Evolutionary conservation across 73 alveolate species (phyloP).

Genomic region (Tetrahymena elliotti): DNA sequence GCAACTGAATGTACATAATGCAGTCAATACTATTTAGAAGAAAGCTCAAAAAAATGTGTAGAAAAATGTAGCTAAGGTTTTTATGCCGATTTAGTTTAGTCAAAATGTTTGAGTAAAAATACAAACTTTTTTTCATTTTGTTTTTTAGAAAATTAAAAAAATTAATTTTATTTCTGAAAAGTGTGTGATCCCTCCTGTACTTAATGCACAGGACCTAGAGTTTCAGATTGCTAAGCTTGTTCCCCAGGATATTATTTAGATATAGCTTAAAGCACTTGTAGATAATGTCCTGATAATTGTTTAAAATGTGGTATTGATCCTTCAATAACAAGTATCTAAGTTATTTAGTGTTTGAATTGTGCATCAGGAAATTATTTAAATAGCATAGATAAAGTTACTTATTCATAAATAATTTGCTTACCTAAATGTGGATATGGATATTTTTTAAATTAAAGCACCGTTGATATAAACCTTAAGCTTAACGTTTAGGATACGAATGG

Average conservation of each 20-base stretch:
- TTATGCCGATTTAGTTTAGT: background rate
- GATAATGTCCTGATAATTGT: background rate
- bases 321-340: background rate
- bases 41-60: background rate
- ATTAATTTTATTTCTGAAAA: background rate
- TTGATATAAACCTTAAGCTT: background rate
- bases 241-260: background rate
- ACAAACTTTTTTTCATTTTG: too few species aligned
- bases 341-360: background rate
- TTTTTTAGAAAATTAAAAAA: background rate
- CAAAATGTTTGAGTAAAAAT: background rate
- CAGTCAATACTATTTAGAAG: background rate
- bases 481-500: background rate
- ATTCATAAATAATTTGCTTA: background rate
- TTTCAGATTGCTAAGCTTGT: background rate
- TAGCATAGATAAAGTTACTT: background rate
- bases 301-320: background rate
- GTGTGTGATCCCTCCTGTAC: background rate
- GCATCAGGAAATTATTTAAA: background rate
- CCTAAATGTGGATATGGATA: background rate
- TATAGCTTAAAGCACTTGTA: background rate
- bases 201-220: background rate
- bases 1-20: background rate
- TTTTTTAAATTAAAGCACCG: background rate
- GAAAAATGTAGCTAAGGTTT: background rate